These are phyloP conservation scores for Neurospora sp. DNA, from an alignment of 495 filamentous ascomycete genomes.

Conservation along the genomic window DNA sequence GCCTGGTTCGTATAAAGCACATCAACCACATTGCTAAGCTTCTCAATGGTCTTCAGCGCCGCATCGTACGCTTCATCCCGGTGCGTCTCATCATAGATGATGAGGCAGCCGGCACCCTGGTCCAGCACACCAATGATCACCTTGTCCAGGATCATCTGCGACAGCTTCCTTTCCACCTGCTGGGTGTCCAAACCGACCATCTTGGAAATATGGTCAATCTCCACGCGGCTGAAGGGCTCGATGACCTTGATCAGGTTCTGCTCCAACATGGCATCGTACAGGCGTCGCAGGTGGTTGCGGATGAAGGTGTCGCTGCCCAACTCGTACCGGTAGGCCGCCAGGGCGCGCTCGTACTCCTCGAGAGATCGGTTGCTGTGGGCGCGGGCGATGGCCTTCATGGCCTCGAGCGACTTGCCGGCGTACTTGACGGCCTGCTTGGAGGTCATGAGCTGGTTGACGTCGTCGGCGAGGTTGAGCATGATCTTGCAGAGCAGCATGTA, in stretches of 20 bases:
- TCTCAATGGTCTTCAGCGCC: slow-evolving; percentile 89
- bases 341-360: slow-evolving; percentile 91
- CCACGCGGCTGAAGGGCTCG: slow-evolving; percentile 92
- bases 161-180: slow-evolving; percentile 95
- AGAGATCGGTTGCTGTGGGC: slow-evolving; percentile 89
- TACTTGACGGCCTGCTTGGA: slow-evolving; percentile 95
- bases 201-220: slow-evolving; percentile 93
- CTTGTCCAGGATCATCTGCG: slow-evolving; percentile 98
- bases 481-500: slow-evolving; percentile 99
- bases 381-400: slow-evolving; percentile 96
- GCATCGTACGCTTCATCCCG: slow-evolving; percentile 90
- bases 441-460: slow-evolving; percentile 84
- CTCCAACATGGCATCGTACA: slow-evolving; percentile 98
- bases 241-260: slow-evolving; percentile 99
- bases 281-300: slow-evolving; percentile 80
- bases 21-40: slow-evolving; percentile 94
- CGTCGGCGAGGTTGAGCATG: slow-evolving; percentile 94
- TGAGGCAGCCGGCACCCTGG: slow-evolving; percentile 93
- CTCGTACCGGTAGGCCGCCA: slow-evolving; percentile 81
- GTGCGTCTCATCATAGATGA: slow-evolving; percentile 91
- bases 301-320: slow-evolving; percentile 90
- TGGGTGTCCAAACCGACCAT: slow-evolving; percentile 92
- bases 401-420: slow-evolving; percentile 85
- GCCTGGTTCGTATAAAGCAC: slow-evolving; percentile 96
- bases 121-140: slow-evolving; percentile 96